Evolutionary conservation across 148 eudicot species (phyloP).

Genomic region (Diospyros kaki): DNA sequence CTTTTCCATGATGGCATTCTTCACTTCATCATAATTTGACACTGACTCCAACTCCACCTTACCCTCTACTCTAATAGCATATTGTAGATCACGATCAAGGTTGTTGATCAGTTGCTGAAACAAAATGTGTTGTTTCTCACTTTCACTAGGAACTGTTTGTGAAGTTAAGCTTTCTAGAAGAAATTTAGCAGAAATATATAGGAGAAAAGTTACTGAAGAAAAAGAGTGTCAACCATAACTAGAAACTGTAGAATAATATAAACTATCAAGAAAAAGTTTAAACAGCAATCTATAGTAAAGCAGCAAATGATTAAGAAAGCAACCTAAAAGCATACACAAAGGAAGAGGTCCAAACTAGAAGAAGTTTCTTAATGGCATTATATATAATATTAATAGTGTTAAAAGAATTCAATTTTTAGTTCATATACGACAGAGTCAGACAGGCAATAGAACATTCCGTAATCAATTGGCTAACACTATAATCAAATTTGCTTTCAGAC

Average conservation of each 20-base stretch:
- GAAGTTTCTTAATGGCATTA: constrained; percentile 7
- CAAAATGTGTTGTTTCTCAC: constrained; percentile 10
- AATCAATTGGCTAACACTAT: neutral
- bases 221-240: neutral
- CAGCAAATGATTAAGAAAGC: neutral
- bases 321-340: neutral
- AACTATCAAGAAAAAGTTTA: neutral
- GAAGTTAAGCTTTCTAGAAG: neutral
- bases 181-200: constrained; percentile 3
- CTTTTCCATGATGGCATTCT: constrained; percentile 78
- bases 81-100: constrained; percentile 98
- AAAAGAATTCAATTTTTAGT: neutral
- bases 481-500: neutral
- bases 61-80: constrained; percentile 97
- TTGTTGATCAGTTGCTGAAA: constrained; percentile 82
- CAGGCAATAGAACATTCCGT: neutral
- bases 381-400: neutral
- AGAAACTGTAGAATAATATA: constrained; percentile 4
- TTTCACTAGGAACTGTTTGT: constrained; percentile 10
- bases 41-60: constrained; percentile 84
- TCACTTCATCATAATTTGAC: constrained; percentile 87
- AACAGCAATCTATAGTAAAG: neutral
- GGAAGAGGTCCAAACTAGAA: neutral
- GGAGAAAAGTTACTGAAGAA: neutral
- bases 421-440: neutral